Evolutionary conservation across 2,329 filamentous ascomycete species (phyloP).

Genomic region (Blastomyces parvus): DNA sequence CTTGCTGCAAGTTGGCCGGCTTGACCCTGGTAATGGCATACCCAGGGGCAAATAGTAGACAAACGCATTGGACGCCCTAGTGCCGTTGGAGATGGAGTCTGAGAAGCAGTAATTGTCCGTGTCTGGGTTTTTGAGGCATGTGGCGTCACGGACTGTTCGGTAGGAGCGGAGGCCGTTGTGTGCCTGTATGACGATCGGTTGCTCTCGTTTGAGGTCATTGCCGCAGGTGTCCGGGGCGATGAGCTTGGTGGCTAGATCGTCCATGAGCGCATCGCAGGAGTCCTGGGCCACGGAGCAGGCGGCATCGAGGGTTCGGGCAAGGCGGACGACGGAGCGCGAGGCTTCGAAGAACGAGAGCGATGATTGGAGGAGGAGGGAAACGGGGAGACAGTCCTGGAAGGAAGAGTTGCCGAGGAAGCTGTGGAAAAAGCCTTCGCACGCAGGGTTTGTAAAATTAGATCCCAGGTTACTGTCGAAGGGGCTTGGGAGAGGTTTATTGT

Average conservation of each 20-base stretch:
- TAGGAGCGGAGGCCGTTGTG: slow-evolving; percentile 71
- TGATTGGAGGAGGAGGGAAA: slow-evolving; percentile 77
- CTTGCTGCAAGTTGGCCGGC: slow-evolving; percentile 61
- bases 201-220: slow-evolving; percentile 56
- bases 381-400: slow-evolving; percentile 66
- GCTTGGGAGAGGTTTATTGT: slow-evolving; percentile 42
- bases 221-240: slow-evolving; percentile 56
- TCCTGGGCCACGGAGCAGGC: slow-evolving; percentile 61
- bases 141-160: slow-evolving; percentile 65
- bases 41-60: slow-evolving; percentile 83
- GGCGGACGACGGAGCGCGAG: slow-evolving; percentile 58
- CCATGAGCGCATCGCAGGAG: slow-evolving; percentile 58
- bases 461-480: slow-evolving; percentile 59
- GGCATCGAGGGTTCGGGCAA: slow-evolving; percentile 68
- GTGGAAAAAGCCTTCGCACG: slow-evolving; percentile 51
- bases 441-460: slow-evolving; percentile 49
- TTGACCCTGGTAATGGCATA: slow-evolving; percentile 54
- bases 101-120: slow-evolving; percentile 68
- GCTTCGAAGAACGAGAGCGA: slow-evolving; percentile 78
- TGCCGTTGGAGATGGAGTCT: slow-evolving; percentile 68
- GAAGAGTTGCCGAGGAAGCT: slow-evolving; percentile 55
- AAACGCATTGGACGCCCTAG: slow-evolving; percentile 61
- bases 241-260: slow-evolving; percentile 55
- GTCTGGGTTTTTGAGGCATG: slow-evolving; percentile 61
- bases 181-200: slow-evolving; percentile 62